A percentile compares a stretch with the other conserved stretches of the same genome.
Conservation (phyloP, 768 basidiomycete genomes). For the Naganishia antarctica region DNA sequence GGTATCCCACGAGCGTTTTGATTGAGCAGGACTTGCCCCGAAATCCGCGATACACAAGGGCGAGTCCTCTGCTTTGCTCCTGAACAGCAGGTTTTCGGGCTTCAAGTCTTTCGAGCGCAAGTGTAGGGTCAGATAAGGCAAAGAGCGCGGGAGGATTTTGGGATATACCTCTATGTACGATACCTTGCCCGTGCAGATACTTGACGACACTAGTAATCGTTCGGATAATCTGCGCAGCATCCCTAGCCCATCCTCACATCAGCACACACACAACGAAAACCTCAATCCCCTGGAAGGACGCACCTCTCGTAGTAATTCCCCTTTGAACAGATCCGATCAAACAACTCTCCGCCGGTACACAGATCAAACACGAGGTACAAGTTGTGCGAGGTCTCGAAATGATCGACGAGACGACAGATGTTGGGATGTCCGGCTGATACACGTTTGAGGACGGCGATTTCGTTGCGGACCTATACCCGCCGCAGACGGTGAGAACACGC, state of each 20-base stretch:
- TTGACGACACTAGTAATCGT: slow-evolving; percentile 81
- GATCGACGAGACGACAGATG: slow-evolving; percentile 90
- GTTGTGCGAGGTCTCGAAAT: slow-evolving; percentile 94
- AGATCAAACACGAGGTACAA: slow-evolving; percentile 92
- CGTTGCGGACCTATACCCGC: slow-evolving; percentile 76
- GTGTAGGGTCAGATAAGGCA: background rate
- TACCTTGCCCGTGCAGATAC: slow-evolving; percentile 84
- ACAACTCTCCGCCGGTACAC: slow-evolving; percentile 96
- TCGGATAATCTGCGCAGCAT: slow-evolving; percentile 80
- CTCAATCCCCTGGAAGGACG: slow-evolving; percentile 37
- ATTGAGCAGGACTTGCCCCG: slow-evolving; percentile 59
- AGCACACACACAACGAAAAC: background rate
- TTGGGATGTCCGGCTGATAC: slow-evolving; percentile 85
- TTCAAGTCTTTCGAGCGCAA: slow-evolving; percentile 65
- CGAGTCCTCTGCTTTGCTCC: slow-evolving; percentile 76
- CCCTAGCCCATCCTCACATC: slow-evolving; percentile 53
- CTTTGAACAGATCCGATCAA: slow-evolving; percentile 95
- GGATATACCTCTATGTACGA: slow-evolving; percentile 79
- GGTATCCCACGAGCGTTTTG: background rate
- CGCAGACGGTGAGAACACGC: background rate
- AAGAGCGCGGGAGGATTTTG: background rate
- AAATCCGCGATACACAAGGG: slow-evolving; percentile 98
- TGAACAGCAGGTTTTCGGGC: slow-evolving; percentile 96
- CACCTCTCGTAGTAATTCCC: slow-evolving; percentile 94
- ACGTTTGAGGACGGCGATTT: slow-evolving; percentile 88